These are phyloP conservation scores for Phoma sp. DNA, from an alignment of 2,329 filamentous ascomycete species.

Conservation along the genomic window DNA sequence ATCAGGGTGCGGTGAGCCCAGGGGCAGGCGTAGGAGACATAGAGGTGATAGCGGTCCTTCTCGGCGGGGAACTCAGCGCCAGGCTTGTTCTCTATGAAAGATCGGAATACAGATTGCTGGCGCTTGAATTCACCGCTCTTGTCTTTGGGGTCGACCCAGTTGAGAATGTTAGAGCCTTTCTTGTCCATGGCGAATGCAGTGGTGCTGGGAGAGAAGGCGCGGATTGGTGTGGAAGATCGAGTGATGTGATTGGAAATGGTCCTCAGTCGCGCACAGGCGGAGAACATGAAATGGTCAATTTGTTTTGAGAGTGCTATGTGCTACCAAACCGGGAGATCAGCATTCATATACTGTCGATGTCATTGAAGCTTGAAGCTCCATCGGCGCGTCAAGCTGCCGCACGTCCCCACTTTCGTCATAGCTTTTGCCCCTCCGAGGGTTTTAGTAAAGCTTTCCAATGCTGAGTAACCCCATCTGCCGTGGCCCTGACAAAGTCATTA, in stretches of 20 bases:
- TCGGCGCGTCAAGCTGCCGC: slow-evolving; percentile 12
- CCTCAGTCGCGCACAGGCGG: slow-evolving; percentile 22
- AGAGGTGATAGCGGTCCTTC: slow-evolving; percentile 91
- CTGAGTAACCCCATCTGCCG: slow-evolving; percentile 20
- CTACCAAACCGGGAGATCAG: not conserved
- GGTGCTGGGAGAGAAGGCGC: slow-evolving; percentile 21
- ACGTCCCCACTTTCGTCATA: slow-evolving; percentile 31
- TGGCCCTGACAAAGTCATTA: slow-evolving; percentile 12
- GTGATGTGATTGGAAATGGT: slow-evolving; percentile 20
- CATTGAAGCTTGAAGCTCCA: slow-evolving; percentile 23
- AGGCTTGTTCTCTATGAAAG: slow-evolving; percentile 74
- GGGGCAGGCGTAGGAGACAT: slow-evolving; percentile 91
- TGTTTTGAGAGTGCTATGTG: not conserved
- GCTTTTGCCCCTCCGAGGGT: slow-evolving; percentile 21
- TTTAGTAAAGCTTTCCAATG: slow-evolving; percentile 33
- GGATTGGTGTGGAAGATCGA: slow-evolving; percentile 11
- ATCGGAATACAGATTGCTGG: slow-evolving; percentile 80
- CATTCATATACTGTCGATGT: slow-evolving; percentile 31
- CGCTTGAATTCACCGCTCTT: slow-evolving; percentile 92
- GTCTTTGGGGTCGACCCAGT: slow-evolving; percentile 81
- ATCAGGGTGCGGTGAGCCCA: slow-evolving; percentile 93
- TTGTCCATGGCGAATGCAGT: slow-evolving; percentile 22
- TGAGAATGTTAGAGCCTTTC: slow-evolving; percentile 64
- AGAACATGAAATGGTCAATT: slow-evolving; percentile 23
- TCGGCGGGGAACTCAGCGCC: slow-evolving; percentile 82